Conservation (phyloP, 148 eudicot species). For the Fagopyrum tataricum region DNA sequence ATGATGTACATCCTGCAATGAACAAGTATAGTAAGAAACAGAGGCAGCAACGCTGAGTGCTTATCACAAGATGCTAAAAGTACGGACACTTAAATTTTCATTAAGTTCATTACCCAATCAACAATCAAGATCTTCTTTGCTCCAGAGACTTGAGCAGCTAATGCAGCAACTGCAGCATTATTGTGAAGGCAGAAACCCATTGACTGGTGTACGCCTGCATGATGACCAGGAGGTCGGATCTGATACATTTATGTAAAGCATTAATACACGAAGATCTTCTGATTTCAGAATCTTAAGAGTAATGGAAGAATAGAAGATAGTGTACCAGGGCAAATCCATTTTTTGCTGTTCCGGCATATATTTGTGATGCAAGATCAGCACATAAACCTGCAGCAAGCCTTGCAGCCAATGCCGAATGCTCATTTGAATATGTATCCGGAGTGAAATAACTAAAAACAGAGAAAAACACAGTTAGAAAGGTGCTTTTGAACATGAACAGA, state of each 20-base stretch:
- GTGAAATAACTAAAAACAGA: conserved; percentile 71
- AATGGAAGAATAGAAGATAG: conserved; percentile 6
- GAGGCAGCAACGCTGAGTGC: neutral
- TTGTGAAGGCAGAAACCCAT: conserved; percentile 99
- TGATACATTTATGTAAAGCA: conserved; percentile 21
- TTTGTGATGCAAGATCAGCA: conserved; percentile 83
- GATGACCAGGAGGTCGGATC: conserved; percentile 99
- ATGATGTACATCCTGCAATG: conserved; percentile 91
- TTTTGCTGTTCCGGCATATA: conserved; percentile 62
- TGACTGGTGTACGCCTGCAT: conserved; percentile 85
- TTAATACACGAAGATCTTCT: neutral
- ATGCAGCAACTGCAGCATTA: conserved; percentile 95
- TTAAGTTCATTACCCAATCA: conserved; percentile 70
- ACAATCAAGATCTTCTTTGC: conserved; percentile 85
- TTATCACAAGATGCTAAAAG: neutral
- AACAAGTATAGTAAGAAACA: conserved; percentile 11
- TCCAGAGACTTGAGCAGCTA: conserved; percentile 81
- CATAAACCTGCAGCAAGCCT: conserved; percentile 98
- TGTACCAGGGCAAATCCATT: conserved; percentile 99
- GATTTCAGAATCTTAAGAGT: neutral
- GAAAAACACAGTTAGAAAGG: neutral
- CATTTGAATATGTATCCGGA: conserved; percentile 91
- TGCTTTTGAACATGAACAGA: neutral
- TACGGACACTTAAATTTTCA: neutral
- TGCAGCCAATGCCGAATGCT: conserved; percentile 90